Evolutionary conservation across 2,329 filamentous ascomycete genomes (phyloP).

Genomic region (Scytalidium lignicola): DNA sequence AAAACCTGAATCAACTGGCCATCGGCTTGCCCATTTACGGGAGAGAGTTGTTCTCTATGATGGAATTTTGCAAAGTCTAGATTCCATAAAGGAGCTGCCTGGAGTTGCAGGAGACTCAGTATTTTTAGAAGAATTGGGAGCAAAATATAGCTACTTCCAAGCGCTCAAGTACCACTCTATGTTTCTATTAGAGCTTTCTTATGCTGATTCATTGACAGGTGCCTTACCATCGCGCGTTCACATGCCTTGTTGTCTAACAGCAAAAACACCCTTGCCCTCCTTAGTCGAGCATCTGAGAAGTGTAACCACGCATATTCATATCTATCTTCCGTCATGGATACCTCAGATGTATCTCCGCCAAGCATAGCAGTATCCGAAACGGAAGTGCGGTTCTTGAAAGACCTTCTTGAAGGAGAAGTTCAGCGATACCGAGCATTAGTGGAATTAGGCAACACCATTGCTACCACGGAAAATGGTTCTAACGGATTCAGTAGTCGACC

Average conservation of each 20-base stretch:
- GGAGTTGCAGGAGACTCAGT: conserved; percentile 80
- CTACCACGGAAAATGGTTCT: conserved; percentile 31
- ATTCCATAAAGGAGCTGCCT: conserved; percentile 82
- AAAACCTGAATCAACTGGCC: conserved; percentile 59
- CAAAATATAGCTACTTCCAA: conserved; percentile 76
- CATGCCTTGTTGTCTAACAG: conserved; percentile 69
- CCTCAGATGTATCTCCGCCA: conserved; percentile 44
- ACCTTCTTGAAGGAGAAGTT: conserved; percentile 64
- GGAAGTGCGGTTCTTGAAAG: conserved; percentile 54
- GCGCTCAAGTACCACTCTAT: conserved; percentile 66
- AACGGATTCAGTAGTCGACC: conserved; percentile 37
- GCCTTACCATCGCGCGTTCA: conserved; percentile 78
- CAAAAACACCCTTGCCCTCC: conserved; percentile 79
- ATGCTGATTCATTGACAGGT: conserved; percentile 42
- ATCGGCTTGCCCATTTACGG: conserved; percentile 73
- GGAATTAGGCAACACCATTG: conserved; percentile 64
- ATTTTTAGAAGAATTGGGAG: conserved; percentile 73
- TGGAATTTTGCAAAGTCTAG: conserved; percentile 82
- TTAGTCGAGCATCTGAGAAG: conserved; percentile 65
- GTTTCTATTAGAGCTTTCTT: background rate
- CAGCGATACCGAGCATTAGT: conserved; percentile 82
- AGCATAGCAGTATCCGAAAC: conserved; percentile 62
- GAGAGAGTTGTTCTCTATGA: conserved; percentile 89
- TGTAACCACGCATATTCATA: conserved; percentile 45
- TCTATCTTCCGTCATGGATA: conserved; percentile 33